phyloP scores from a whole-genome alignment of 2,329 filamentous ascomycete species.

The Diaporthe vexans region DNA sequence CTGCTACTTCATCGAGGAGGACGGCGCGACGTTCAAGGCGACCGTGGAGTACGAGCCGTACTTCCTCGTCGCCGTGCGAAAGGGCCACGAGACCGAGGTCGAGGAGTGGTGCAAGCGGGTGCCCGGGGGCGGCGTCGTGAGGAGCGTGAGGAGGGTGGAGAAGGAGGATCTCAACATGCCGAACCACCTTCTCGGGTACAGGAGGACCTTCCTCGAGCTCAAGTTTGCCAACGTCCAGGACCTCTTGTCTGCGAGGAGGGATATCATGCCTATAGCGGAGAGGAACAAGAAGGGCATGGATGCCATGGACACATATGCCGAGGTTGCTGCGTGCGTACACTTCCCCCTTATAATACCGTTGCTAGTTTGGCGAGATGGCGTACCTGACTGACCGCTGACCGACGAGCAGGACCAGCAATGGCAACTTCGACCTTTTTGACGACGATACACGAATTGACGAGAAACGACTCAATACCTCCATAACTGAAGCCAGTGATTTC shows the following conservation, averaged over 20 bases:
- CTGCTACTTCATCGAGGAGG: slow-evolving; percentile 96
- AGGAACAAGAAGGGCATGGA: slow-evolving; percentile 97
- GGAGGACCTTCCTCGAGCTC: slow-evolving; percentile 88
- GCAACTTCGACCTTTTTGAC: slow-evolving; percentile 95
- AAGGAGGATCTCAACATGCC: slow-evolving; percentile 97
- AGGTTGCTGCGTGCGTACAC: slow-evolving; percentile 82
- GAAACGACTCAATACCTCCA: slow-evolving; percentile 79
- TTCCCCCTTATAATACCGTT: no score
- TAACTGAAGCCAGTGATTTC: slow-evolving; percentile 93
- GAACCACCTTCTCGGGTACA: slow-evolving; percentile 93
- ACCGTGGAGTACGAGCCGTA: slow-evolving; percentile 98
- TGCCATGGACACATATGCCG: slow-evolving; percentile 98
- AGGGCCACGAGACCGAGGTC: slow-evolving; percentile 89
- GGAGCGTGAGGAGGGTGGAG: slow-evolving; percentile 81
- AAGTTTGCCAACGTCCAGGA: slow-evolving; percentile 90
- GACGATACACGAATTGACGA: slow-evolving; percentile 85
- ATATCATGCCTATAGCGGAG: slow-evolving; percentile 91
- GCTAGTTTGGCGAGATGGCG: slow-evolving; percentile 26
- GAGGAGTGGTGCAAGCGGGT: slow-evolving; percentile 93
- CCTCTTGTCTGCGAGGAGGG: slow-evolving; percentile 85
- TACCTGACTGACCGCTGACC: slow-evolving; percentile 48
- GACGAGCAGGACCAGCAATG: slow-evolving; percentile 70
- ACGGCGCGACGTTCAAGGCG: slow-evolving; percentile 92
- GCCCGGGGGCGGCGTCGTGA: slow-evolving; percentile 84
- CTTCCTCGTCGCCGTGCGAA: slow-evolving; percentile 91